phyloP scores from a whole-genome alignment of 108 stramenopile species.

The Cyclostephanos invisitatus region DNA sequence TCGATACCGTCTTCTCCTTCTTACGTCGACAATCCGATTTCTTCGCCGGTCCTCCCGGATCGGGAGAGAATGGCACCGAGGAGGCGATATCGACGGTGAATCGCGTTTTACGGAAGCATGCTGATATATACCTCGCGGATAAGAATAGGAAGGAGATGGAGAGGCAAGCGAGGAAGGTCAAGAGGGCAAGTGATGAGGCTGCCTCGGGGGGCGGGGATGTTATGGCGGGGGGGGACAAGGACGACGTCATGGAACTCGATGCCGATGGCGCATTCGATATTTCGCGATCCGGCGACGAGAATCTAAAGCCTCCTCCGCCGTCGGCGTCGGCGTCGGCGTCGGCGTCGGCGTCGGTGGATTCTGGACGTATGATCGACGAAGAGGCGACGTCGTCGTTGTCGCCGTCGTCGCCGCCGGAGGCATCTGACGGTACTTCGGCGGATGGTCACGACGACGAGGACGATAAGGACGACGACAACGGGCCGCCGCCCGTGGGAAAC shows the following conservation, averaged over 20 bases:
- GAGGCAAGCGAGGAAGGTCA: conserved; percentile 64
- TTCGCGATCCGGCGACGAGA: conserved; percentile 14
- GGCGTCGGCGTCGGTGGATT: not conserved
- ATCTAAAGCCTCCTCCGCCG: not conserved
- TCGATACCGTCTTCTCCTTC: conserved; percentile 97
- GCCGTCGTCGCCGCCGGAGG: not conserved
- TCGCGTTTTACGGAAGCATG: conserved; percentile 77
- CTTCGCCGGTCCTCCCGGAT: conserved; percentile 65
- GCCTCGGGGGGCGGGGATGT: conserved; percentile 12
- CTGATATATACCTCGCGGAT: conserved; percentile 54
- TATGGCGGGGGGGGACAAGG: conserved; percentile 26
- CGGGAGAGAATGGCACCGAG: conserved; percentile 20
- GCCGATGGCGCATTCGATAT: conserved; percentile 74
- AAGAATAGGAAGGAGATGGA: conserved; percentile 42
- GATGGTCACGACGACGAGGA: conserved; percentile 38
- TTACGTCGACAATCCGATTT: conserved; percentile 99
- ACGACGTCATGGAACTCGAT: conserved; percentile 80
- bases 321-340: conserved; percentile 10
- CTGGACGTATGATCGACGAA: not conserved
- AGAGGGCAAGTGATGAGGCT: conserved; percentile 50
- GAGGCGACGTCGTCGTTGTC: not conserved
- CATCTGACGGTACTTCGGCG: conserved; percentile 3
- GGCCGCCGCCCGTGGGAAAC: conserved; percentile 90
- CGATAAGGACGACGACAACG: conserved; percentile 59
- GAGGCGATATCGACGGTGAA: conserved; percentile 76